Conservation (phyloP, 768 basidiomycete species). For the Scleroderma citrinum region DNA sequence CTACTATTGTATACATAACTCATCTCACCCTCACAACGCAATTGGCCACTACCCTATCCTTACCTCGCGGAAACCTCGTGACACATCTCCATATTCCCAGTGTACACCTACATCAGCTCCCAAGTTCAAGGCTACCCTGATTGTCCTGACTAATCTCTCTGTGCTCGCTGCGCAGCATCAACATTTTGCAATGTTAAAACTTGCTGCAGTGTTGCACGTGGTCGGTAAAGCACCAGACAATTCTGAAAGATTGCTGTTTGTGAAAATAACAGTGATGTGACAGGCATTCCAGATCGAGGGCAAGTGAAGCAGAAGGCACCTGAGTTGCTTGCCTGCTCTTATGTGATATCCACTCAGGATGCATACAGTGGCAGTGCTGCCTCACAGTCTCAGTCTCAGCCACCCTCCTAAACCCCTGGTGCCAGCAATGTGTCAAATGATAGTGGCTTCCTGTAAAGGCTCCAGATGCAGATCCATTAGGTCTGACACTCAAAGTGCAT, state of each 20-base stretch:
- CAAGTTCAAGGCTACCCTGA: slow-evolving; percentile 27
- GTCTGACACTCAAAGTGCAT: slow-evolving; percentile 45
- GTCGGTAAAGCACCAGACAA: slow-evolving; percentile 42
- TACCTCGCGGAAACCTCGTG: too few relatives aligned
- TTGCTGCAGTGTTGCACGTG: slow-evolving; percentile 51
- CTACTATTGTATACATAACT: too few relatives aligned
- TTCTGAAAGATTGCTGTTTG: slow-evolving; percentile 40
- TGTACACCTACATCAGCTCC: slow-evolving; percentile 9
- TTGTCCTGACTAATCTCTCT: slow-evolving; percentile 30
- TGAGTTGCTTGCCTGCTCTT: slow-evolving; percentile 25
- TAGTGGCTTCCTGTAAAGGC: background rate
- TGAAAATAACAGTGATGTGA: slow-evolving; percentile 7
- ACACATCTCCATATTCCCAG: too few relatives aligned
- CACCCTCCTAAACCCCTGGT: background rate
- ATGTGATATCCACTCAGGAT: slow-evolving; percentile 24
- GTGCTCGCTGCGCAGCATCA: too few relatives aligned
- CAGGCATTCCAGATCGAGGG: background rate
- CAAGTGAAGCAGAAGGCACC: slow-evolving; percentile 8
- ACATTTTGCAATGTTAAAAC: slow-evolving; percentile 41
- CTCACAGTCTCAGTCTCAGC: slow-evolving; percentile 20
- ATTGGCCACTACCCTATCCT: too few relatives aligned
- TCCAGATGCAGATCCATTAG: slow-evolving; percentile 9
- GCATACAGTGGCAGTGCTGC: slow-evolving; percentile 17
- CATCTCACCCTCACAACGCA: too few relatives aligned
- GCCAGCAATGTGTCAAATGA: background rate